Evolutionary conservation across 148 eudicot genomes (phyloP), one percentile per base, ranked within the genome.

Genomic region (Cornus kousa): DNA sequence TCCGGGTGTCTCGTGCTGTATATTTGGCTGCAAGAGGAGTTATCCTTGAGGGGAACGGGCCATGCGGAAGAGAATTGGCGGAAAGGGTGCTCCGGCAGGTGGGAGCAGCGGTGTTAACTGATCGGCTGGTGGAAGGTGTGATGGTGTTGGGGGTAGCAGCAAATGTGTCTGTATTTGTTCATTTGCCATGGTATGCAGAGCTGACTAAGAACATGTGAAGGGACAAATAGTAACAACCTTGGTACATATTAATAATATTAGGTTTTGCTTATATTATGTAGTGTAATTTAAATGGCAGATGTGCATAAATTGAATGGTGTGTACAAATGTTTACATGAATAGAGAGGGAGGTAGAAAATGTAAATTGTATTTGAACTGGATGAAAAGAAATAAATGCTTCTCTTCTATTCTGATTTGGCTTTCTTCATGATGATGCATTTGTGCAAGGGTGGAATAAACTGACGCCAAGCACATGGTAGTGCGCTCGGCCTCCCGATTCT

Each of bases 11-110:
- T 28, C 84, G 79, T 39, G 88, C 92, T 10, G 73, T 87, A 7
- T 85, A 89, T 80, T 32, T 80, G 73, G 90, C 90, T 81, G 55
- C 67, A n/a, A 87, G 90, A 84, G 90, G 87, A 13, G 83, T 80
- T 22, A 86, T 87, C 4, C 85, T 89, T 2, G 88, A 87, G 17
- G 90, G 88, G 50, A 74, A 77, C 12, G 84, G 87, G 12, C 50
- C 64, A 0, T 37, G 20, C 0, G 92, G 88, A 69, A 78, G 86
- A 79, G 85, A 74, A 12, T 31, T 87, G 62, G 87, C 90, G 0
- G 90, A 85, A 65, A 33, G 20, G 17, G 82, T 85, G 7, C 81
- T 88, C 28, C 82, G 82, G 33, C 83, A 82, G 73, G 87, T 86
- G 46, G 89, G 91, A 12, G 89, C 91, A 0, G 76, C 78, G 2